A percentile compares a stretch with the other conserved stretches of the same genome.
Conservation (phyloP, 495 filamentous ascomycete genomes). For the Poronia punctata region DNA sequence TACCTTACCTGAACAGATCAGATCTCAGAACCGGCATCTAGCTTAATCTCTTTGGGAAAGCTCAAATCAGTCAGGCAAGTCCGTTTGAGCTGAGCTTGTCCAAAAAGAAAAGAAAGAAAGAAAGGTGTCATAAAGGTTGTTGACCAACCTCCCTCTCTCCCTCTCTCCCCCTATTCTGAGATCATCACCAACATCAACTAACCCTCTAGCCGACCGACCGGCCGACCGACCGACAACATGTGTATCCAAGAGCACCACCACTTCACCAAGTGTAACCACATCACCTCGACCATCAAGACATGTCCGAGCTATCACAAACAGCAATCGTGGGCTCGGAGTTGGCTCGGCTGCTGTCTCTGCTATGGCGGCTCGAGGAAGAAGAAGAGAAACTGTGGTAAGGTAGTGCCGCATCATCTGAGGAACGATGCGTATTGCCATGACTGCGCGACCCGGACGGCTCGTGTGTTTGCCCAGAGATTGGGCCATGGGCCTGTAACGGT, state of each 20-base stretch:
- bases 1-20: no score
- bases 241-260: constrained; percentile 15
- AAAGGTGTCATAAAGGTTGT: not conserved
- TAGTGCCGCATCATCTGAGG: constrained; percentile 16
- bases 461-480: constrained; percentile 4
- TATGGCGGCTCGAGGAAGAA: constrained; percentile 5
- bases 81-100: not conserved
- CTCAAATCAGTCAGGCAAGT: no score
- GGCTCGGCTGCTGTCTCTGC: constrained; percentile 11
- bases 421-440: constrained; percentile 10
- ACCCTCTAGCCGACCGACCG: not conserved
- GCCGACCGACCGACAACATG: constrained; percentile 11
- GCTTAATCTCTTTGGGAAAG: no score
- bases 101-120: constrained; percentile 3
- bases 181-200: no score
- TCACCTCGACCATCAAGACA: constrained; percentile 13
- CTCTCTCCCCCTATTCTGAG: no score
- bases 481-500: constrained; percentile 16
- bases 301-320: constrained; percentile 20
- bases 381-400: constrained; percentile 16
- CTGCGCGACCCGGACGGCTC: constrained; percentile 10
- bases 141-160: not conserved
- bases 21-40: no score
- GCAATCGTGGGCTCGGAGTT: constrained; percentile 7
- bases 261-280: constrained; percentile 18